Percentiles rank a stretch among this genome's conserved stretches.
Evolutionary conservation across 1,284 basidiomycete species (phyloP).

Genomic region (Sporisorium iseilematis-ciliati): DNA sequence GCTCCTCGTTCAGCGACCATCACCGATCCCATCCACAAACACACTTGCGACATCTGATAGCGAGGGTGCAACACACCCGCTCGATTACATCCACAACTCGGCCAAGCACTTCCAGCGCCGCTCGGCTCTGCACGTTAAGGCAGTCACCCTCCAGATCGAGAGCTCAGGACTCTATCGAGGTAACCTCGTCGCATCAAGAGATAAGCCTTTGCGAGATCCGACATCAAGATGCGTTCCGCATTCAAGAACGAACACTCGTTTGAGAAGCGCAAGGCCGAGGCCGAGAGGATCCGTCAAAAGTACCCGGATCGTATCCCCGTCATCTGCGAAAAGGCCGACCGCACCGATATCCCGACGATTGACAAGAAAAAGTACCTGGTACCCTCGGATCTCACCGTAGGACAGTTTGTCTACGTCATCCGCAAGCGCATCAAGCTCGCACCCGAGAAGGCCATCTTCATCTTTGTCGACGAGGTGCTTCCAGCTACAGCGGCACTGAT

Average conservation of each 20-base stretch:
- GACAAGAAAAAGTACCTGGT: slow-evolving; percentile 99
- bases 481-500: slow-evolving; percentile 98
- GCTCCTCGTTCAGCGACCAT: no score
- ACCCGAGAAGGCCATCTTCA: slow-evolving; percentile 87
- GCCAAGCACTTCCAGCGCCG: neutral
- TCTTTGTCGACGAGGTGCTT: slow-evolving; percentile 84
- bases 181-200: neutral
- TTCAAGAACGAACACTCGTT: slow-evolving; percentile 99
- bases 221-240: slow-evolving; percentile 86
- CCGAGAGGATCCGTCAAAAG: slow-evolving; percentile 94
- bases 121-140: neutral
- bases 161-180: neutral
- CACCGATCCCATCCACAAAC: no score
- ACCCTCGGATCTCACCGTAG: slow-evolving; percentile 96
- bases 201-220: neutral
- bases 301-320: slow-evolving; percentile 98
- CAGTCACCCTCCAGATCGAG: neutral
- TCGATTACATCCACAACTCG: no score
- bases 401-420: slow-evolving; percentile 97
- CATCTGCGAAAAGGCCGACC: slow-evolving; percentile 99
- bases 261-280: slow-evolving; percentile 98
- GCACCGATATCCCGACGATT: slow-evolving; percentile 97
- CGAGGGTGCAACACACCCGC: no score
- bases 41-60: no score
- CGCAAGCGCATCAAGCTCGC: slow-evolving; percentile 99